These are phyloP conservation scores for Hysterium pulicare DNA, from an alignment of 2,329 filamentous ascomycete species.

Conservation along the genomic window DNA sequence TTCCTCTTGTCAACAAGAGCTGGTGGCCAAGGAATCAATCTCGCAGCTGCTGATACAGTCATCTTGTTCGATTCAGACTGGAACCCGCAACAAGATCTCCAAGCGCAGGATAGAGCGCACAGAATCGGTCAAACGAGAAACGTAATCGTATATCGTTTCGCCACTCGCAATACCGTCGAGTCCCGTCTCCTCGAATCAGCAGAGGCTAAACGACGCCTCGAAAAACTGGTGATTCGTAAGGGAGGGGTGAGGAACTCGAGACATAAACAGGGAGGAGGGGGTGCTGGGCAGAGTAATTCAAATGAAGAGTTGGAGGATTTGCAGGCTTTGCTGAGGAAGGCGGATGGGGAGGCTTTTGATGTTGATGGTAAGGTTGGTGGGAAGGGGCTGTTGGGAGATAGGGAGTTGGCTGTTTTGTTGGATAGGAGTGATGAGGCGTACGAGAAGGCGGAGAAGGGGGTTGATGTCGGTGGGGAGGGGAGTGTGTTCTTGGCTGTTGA, in stretches of 20 bases:
- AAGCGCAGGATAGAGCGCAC: constrained; percentile 93
- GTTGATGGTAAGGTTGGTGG: constrained; percentile 46
- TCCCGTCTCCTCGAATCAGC: constrained; percentile 82
- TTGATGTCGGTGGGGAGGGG: constrained; percentile 64
- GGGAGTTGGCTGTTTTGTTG: constrained; percentile 73
- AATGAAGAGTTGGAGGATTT: constrained; percentile 48
- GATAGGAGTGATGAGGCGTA: constrained; percentile 70
- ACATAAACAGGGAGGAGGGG: constrained; percentile 7
- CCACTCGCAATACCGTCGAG: constrained; percentile 90
- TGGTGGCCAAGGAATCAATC: constrained; percentile 92
- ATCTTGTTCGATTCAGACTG: constrained; percentile 88
- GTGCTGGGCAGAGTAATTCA: too few relatives aligned
- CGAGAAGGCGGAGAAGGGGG: constrained; percentile 71
- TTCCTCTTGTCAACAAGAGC: constrained; percentile 89
- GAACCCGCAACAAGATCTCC: constrained; percentile 95
- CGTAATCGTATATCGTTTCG: constrained; percentile 89
- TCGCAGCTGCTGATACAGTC: constrained; percentile 87
- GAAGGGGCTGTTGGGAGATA: constrained; percentile 66
- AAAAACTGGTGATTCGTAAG: constrained; percentile 94
- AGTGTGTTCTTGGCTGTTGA: constrained; percentile 71
- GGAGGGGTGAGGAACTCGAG: constrained; percentile 61
- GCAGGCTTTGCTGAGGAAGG: constrained; percentile 47
- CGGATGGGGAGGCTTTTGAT: constrained; percentile 68
- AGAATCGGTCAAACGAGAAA: constrained; percentile 90
- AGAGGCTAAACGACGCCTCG: constrained; percentile 84